A percentile compares a stretch with the other conserved stretches of the same genome.
phyloP scores from a whole-genome alignment of 305 asterid genomes.

The Coffea humblotiana region DNA sequence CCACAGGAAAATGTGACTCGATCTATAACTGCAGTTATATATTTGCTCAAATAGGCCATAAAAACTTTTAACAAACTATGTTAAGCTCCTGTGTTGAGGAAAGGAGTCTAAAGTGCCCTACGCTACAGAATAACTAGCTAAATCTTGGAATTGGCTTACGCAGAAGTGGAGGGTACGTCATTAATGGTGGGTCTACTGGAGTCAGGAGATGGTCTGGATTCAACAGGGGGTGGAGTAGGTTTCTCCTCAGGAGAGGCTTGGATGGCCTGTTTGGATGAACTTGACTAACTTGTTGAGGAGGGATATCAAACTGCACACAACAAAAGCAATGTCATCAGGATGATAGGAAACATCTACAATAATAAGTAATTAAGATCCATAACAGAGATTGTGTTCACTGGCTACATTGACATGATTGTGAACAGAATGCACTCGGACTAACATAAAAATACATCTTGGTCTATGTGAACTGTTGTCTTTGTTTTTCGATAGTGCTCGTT shows the following conservation, averaged over 20 bases:
- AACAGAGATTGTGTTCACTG: not conserved
- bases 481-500: not conserved
- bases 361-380: not conserved
- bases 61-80: not conserved
- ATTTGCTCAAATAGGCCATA: not conserved
- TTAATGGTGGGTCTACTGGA: slow-evolving; percentile 16
- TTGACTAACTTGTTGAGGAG: slow-evolving; percentile 46
- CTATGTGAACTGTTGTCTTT: not conserved
- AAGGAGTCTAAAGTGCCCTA: not conserved
- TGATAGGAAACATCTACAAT: too few relatives aligned
- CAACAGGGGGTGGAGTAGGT: slow-evolving; percentile 33
- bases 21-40: not conserved
- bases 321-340: not conserved
- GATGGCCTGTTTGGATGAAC: slow-evolving; percentile 53
- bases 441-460: not conserved
- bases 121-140: not conserved
- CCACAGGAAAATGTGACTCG: not conserved
- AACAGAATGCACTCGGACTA: not conserved
- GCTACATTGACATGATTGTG: not conserved
- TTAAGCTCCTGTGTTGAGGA: not conserved
- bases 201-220: slow-evolving; percentile 25
- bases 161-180: slow-evolving; percentile 63
- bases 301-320: slow-evolving; percentile 59
- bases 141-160: slow-evolving; percentile 27
- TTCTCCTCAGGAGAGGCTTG: slow-evolving; percentile 45